Percentiles rank a stretch among this genome's conserved stretches.
These are phyloP conservation scores for Aspergillus nidulans DNA, from an alignment of 495 filamentous ascomycete genomes.

Conservation along the genomic window DNA sequence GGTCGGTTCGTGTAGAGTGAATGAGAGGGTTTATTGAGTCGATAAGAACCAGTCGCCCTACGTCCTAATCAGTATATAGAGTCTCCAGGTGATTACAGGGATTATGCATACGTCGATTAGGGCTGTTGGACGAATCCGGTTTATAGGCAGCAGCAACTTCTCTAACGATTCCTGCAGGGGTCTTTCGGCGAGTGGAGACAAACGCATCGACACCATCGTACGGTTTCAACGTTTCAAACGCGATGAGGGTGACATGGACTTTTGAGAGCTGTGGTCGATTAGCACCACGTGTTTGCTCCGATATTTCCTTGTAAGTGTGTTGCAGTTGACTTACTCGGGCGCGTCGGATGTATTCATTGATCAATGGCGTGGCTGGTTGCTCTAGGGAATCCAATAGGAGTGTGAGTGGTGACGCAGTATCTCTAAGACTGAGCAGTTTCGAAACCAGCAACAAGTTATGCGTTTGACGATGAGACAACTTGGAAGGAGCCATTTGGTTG, in stretches of 20 bases:
- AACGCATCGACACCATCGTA: slow-evolving; percentile 55
- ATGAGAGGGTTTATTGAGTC: slow-evolving; percentile 43
- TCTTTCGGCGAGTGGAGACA: slow-evolving; percentile 58
- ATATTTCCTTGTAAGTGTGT: not conserved
- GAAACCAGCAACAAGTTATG: slow-evolving; percentile 86
- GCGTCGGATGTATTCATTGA: slow-evolving; percentile 68
- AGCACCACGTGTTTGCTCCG: not conserved
- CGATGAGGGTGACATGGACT: slow-evolving; percentile 66
- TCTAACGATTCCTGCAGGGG: slow-evolving; percentile 54
- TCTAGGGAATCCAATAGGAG: slow-evolving; percentile 80
- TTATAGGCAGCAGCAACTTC: slow-evolving; percentile 35
- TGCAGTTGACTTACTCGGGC: slow-evolving; percentile 55
- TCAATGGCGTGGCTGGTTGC: slow-evolving; percentile 67
- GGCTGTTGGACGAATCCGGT: slow-evolving; percentile 23
- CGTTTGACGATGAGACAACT: slow-evolving; percentile 65
- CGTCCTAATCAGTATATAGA: slow-evolving; percentile 9
- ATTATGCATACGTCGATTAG: slow-evolving; percentile 29
- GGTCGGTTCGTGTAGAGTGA: slow-evolving; percentile 23
- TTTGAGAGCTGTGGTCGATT: slow-evolving; percentile 42
- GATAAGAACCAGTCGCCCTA: slow-evolving; percentile 44
- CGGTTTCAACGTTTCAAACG: slow-evolving; percentile 67
- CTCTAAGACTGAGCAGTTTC: slow-evolving; percentile 71
- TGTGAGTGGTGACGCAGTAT: slow-evolving; percentile 80
- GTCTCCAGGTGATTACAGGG: not conserved
- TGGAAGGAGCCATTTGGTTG: slow-evolving; percentile 32